A percentile compares a stretch with the other conserved stretches of the same genome.
Conservation (phyloP, 2,329 filamentous ascomycete genomes). For the Penicillium sclerotiorum region DNA sequence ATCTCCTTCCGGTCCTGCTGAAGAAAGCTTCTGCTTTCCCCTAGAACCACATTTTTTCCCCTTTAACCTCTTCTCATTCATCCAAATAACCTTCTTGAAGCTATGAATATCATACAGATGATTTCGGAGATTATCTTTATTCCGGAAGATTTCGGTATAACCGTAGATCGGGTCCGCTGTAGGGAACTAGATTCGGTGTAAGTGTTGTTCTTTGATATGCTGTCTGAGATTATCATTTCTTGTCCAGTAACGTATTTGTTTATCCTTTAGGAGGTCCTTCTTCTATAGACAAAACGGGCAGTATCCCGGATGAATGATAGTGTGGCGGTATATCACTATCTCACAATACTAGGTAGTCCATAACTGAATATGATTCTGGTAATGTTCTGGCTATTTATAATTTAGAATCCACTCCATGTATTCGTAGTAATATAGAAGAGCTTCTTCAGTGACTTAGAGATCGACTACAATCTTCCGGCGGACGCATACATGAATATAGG, state of each 20-base stretch:
- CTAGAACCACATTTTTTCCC: not conserved
- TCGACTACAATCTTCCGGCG: constrained; percentile 8
- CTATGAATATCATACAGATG: constrained; percentile 8
- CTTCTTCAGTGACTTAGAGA: constrained; percentile 7
- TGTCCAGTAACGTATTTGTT: constrained; percentile 8
- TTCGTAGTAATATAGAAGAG: constrained; percentile 18
- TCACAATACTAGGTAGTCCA: constrained; percentile 17
- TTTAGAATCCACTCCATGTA: constrained; percentile 15
- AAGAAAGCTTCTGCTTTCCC: not conserved
- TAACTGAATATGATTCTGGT: constrained; percentile 11
- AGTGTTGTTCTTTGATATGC: constrained; percentile 11
- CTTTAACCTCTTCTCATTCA: not conserved
- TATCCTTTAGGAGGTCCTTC: constrained; percentile 2
- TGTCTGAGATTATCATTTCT: constrained; percentile 7
- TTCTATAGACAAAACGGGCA: constrained; percentile 17
- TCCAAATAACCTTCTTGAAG: not conserved
- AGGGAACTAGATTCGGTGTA: not conserved
- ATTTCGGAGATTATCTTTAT: constrained; percentile 3
- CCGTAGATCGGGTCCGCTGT: constrained; percentile 1
- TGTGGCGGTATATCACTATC: constrained; percentile 16
- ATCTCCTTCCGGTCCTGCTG: not conserved
- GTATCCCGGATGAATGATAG: constrained; percentile 14
- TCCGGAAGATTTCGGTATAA: constrained; percentile 2
- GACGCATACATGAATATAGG: constrained; percentile 18
- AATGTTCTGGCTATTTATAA: constrained; percentile 12